Evolutionary conservation across 176 grass and related monocot genomes (phyloP).

Genomic region (Cenchrus purpureus): DNA sequence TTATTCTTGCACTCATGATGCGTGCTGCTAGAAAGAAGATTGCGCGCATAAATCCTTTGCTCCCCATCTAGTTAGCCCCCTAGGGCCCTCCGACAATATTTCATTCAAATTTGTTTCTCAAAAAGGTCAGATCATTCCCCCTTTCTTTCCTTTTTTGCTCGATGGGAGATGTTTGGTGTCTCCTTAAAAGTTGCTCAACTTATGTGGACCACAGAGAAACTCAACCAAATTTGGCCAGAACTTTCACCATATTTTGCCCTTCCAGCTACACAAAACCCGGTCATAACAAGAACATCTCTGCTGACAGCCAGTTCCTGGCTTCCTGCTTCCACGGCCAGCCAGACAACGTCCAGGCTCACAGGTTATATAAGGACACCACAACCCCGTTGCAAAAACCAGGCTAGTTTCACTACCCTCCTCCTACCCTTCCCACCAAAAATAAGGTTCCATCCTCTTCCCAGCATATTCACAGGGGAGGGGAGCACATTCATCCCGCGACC

Average conservation of each 20-base stretch:
- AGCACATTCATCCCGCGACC: neutral
- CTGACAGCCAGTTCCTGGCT: neutral
- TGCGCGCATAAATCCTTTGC: neutral
- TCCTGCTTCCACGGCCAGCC: slow-evolving; percentile 23
- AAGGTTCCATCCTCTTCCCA: neutral
- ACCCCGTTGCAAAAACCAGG: neutral
- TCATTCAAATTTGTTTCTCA: neutral
- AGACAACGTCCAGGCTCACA: neutral
- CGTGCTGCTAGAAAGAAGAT: neutral
- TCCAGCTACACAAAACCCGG: neutral
- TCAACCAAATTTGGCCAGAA: neutral
- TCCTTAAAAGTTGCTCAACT: neutral
- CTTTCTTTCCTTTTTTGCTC: neutral
- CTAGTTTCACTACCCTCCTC: slow-evolving; percentile 44
- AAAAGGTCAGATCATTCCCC: too few relatives aligned
- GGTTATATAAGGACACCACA: slow-evolving; percentile 26
- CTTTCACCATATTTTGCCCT: neutral
- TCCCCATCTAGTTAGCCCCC: neutral
- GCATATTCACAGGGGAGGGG: slow-evolving; percentile 18
- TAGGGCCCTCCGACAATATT: neutral
- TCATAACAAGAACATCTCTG: neutral
- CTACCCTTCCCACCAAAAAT: slow-evolving; percentile 19
- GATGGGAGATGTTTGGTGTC: too few relatives aligned
- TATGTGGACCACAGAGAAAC: neutral
- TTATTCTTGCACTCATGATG: neutral